Evolutionary conservation across 345 rosid species (phyloP).

Genomic region (Moringa oleifera): DNA sequence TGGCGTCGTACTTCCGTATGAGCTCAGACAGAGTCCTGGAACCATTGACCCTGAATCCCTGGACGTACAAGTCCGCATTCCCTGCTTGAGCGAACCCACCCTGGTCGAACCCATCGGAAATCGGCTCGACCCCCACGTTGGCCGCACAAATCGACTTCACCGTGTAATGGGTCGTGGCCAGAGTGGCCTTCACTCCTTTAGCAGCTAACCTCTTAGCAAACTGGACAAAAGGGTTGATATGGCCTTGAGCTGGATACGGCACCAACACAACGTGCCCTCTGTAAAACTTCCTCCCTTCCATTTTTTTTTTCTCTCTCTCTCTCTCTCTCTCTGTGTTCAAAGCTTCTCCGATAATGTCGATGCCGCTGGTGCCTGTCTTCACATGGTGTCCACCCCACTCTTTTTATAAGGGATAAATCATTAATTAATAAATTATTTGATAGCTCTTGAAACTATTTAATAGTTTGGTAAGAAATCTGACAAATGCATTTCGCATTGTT

Average conservation of each 20-base stretch:
- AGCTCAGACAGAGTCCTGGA: constrained; percentile 43
- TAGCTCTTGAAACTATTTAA: too few species aligned
- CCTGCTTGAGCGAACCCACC: constrained; percentile 44
- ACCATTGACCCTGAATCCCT: constrained; percentile 43
- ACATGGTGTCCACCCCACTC: too few species aligned
- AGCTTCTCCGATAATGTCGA: too few species aligned
- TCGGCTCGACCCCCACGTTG: constrained; percentile 40
- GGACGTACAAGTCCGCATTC: constrained; percentile 26
- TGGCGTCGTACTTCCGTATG: constrained; percentile 28
- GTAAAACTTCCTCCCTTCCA: neutral
- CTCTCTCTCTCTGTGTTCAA: neutral
- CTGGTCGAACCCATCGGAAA: constrained; percentile 71
- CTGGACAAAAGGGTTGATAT: constrained; percentile 73
- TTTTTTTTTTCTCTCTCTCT: constrained; percentile 21
- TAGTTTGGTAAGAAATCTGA: too few species aligned
- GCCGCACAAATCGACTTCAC: constrained; percentile 35
- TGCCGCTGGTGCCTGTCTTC: too few species aligned
- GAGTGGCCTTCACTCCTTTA: constrained; percentile 54
- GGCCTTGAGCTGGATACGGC: constrained; percentile 82
- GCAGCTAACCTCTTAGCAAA: constrained; percentile 67
- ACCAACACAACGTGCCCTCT: constrained; percentile 47
- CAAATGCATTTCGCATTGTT: too few species aligned
- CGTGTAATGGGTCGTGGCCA: constrained; percentile 68
- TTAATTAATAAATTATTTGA: too few species aligned
- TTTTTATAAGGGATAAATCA: too few species aligned